Base-by-base conservation (phyloP, 1,139 yeast genomes). In the Barnettozyma hawaiiensis region DNA sequence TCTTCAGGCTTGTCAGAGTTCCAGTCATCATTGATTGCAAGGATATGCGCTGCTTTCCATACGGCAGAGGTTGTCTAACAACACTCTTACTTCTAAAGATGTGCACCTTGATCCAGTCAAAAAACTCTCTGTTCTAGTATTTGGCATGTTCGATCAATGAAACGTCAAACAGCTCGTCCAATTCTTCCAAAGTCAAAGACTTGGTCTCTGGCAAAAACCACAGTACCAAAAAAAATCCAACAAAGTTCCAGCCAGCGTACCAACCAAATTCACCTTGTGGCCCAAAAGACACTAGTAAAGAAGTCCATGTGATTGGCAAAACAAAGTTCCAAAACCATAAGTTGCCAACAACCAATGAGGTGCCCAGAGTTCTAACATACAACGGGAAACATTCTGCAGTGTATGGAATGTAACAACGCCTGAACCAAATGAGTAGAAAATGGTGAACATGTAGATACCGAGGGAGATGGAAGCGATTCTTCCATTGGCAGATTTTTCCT, bases 361-460 rank as follows among this genome's bases (percentile, higher is more conserved):
- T 85, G 45, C 95, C 95, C 42, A 85, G 67, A 57, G 87, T 94
- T 65, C 96, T 79, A 48, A 85, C 81, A 56, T 85, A 85, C 52
- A 86, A 71, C 44, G 94, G 90, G 71, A 85, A 86, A 49, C 85
- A 85, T 63, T 86, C 95, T 15, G 95, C 95, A 26, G 94, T 81
- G 60, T 85, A 85, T 2, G 94, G 84, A 86, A 86, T 7, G 96
- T 95, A 40, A 86, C 95, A 12, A 95, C 95, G 37, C 96, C 96
- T 66, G 84, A 87, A 48, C 95, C 92, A 3, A 85, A 80, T 0
- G 94, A 84, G 64, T 86, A 86, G 50, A 84, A 82, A 35, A 78
- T 74, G 0, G 87, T 68, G 64, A 76, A 86, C 34, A 86, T 61
- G 60, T 85, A 86, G 47, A 86, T 80, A 54, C 95, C 95, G 43